These are phyloP conservation scores for Phalaenopsis hybrid DNA, from an alignment of 116 monocot species.

Conservation along the genomic window DNA sequence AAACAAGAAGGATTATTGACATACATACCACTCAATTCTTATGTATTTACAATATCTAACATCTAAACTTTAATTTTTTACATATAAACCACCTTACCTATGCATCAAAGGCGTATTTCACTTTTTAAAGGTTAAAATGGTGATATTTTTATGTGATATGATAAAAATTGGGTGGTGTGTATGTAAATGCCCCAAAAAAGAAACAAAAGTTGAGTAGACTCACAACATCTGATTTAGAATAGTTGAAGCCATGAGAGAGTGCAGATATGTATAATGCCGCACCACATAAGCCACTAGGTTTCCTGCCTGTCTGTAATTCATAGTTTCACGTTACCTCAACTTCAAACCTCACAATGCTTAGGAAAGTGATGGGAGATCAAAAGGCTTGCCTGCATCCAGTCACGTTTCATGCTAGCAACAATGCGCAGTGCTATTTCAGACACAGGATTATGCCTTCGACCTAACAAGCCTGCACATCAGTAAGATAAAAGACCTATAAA, in stretches of 20 bases:
- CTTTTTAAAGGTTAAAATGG: no score
- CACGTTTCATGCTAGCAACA: constrained; percentile 93
- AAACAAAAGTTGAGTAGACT: constrained; percentile 12
- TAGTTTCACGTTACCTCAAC: not conserved
- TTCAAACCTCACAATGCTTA: constrained; percentile 2
- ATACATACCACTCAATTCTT: no score
- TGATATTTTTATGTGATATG: no score
- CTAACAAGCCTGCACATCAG: constrained; percentile 54
- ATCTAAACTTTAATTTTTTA: no score
- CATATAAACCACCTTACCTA: no score
- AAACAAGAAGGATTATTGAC: not conserved
- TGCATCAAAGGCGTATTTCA: no score
- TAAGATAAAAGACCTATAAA: not conserved
- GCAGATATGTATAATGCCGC: constrained; percentile 89
- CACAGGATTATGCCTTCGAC: constrained; percentile 44
- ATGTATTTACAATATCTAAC: no score
- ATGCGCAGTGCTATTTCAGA: constrained; percentile 66
- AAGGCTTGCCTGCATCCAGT: constrained; percentile 83
- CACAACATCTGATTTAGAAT: constrained; percentile 87
- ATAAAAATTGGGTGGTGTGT: no score
- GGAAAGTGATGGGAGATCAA: not conserved
- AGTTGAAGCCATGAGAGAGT: constrained; percentile 75
- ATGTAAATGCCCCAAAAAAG: not conserved
- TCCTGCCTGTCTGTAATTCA: constrained; percentile 69
- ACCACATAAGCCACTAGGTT: constrained; percentile 96